Conservation (phyloP, 768 basidiomycete species). For the Pleurotus pulmonarius region DNA sequence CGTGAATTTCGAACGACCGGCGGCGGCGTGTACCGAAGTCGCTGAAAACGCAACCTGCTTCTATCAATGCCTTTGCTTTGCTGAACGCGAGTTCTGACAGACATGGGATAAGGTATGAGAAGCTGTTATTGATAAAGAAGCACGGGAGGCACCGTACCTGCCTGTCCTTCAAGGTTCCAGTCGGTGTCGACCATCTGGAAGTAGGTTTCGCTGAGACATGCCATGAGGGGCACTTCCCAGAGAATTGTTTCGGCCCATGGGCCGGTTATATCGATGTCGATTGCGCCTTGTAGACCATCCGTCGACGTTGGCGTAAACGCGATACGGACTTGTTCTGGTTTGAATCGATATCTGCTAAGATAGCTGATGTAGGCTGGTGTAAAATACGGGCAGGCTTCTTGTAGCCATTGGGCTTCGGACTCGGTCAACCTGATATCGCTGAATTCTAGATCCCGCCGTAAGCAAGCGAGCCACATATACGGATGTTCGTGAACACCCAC, state of each 20-base stretch:
- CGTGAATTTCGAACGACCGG: conserved; percentile 71
- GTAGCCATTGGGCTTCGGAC: conserved; percentile 67
- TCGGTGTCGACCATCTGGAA: conserved; percentile 72
- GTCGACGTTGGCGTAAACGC: conserved; percentile 57
- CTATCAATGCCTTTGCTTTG: conserved; percentile 65
- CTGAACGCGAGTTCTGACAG: conserved; percentile 60
- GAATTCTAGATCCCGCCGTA: conserved; percentile 49
- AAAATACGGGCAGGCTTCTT: conserved; percentile 70
- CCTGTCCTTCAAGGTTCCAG: conserved; percentile 84
- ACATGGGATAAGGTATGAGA: neutral
- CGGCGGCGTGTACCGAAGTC: conserved; percentile 88
- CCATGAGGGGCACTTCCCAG: conserved; percentile 97
- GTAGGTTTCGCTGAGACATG: conserved; percentile 85
- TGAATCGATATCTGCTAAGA: conserved; percentile 65
- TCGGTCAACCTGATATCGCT: conserved; percentile 52
- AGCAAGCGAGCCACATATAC: conserved; percentile 2
- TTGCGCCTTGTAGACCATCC: conserved; percentile 48
- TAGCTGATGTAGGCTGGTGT: conserved; percentile 70
- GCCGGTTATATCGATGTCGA: conserved; percentile 73
- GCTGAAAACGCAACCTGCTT: conserved; percentile 66
- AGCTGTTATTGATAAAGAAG: neutral
- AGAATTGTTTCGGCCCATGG: conserved; percentile 83
- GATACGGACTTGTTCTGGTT: conserved; percentile 68
- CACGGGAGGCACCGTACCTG: conserved; percentile 39
- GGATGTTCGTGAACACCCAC: conserved; percentile 34